A percentile compares a stretch with the other conserved stretches of the same genome.
phyloP scores from a whole-genome alignment of 176 grass and related monocot genomes.

The Thalia dealbata region DNA sequence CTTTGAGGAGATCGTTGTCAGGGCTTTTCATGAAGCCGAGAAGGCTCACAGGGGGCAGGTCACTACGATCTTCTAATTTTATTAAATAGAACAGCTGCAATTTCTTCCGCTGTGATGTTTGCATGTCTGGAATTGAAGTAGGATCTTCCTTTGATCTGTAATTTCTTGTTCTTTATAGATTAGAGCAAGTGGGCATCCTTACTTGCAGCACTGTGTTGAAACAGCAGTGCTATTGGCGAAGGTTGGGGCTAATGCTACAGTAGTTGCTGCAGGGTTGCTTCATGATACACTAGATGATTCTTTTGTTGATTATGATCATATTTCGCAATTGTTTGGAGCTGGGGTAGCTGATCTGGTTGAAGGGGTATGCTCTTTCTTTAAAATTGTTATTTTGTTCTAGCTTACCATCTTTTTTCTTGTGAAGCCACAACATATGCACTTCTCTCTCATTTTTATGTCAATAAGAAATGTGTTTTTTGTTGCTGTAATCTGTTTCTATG shows the following conservation, averaged over 20 bases:
- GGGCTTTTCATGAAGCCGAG: conserved; percentile 68
- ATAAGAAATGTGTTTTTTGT: background rate
- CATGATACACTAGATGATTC: conserved; percentile 94
- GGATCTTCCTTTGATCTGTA: background rate
- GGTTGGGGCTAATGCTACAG: conserved; percentile 52
- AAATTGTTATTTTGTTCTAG: background rate
- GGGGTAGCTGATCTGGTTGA: conserved; percentile 80
- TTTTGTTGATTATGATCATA: conserved; percentile 58
- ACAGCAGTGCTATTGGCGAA: conserved; percentile 66
- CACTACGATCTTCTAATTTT: background rate
- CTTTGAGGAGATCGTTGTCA: conserved; percentile 63
- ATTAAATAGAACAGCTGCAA: background rate
- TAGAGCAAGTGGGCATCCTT: conserved; percentile 77
- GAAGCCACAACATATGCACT: background rate
- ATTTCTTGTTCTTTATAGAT: conserved; percentile 29
- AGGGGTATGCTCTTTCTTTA: conserved; percentile 50
- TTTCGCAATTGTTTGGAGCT: conserved; percentile 69
- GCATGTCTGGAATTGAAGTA: background rate
- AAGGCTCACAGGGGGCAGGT: conserved; percentile 77
- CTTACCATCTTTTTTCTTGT: background rate
- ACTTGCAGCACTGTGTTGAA: conserved; percentile 86
- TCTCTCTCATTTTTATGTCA: background rate
- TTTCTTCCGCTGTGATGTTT: background rate
- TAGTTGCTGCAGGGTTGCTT: conserved; percentile 68
- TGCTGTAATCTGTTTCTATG: no score